Evolutionary conservation across 371 early-diverging fungal genomes (phyloP).

Genomic region (Actinomortierella wolfii): DNA sequence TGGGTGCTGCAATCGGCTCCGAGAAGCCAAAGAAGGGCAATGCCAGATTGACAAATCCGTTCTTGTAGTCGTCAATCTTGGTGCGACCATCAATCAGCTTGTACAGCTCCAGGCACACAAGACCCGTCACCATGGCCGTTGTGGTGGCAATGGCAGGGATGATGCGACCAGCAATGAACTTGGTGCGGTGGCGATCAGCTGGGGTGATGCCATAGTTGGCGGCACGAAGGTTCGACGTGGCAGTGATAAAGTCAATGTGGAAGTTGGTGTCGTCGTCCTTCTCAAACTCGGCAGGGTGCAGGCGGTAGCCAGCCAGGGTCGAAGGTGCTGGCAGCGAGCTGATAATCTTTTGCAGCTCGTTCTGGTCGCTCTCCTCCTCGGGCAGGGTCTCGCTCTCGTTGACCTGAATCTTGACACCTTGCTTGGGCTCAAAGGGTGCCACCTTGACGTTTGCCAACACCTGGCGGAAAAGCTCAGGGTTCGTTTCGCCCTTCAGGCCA

Average conservation of each 20-base stretch:
- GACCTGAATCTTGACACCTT: slow-evolving; percentile 97
- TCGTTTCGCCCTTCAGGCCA: slow-evolving; percentile 81
- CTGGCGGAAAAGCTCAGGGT: slow-evolving; percentile 70
- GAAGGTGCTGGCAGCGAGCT: slow-evolving; percentile 74
- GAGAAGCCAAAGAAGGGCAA: slow-evolving; percentile 99
- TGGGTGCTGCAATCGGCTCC: slow-evolving; percentile 94
- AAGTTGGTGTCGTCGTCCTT: slow-evolving; percentile 99
- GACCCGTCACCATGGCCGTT: slow-evolving; percentile 98
- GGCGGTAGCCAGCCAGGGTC: slow-evolving; percentile 73
- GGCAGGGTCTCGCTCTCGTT: slow-evolving; percentile 77
- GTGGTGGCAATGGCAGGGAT: slow-evolving; percentile 99
- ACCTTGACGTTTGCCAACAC: slow-evolving; percentile 73
- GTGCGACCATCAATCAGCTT: slow-evolving; percentile 85
- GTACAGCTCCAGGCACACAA: slow-evolving; percentile 98
- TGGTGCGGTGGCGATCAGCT: slow-evolving; percentile 95
- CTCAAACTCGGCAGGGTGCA: slow-evolving; percentile 94
- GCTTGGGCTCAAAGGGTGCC: slow-evolving; percentile 88
- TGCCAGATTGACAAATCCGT: slow-evolving; percentile 98
- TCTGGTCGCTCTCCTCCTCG: slow-evolving; percentile 56
- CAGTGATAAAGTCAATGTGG: slow-evolving; percentile 99
- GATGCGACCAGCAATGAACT: slow-evolving; percentile 99
- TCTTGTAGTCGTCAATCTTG: slow-evolving; percentile 96
- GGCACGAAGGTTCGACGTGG: slow-evolving; percentile 98
- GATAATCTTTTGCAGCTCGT: slow-evolving; percentile 71
- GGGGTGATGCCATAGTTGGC: slow-evolving; percentile 94